Conservation (phyloP, 306 rosid species). For the Begonia loranthoides region DNA sequence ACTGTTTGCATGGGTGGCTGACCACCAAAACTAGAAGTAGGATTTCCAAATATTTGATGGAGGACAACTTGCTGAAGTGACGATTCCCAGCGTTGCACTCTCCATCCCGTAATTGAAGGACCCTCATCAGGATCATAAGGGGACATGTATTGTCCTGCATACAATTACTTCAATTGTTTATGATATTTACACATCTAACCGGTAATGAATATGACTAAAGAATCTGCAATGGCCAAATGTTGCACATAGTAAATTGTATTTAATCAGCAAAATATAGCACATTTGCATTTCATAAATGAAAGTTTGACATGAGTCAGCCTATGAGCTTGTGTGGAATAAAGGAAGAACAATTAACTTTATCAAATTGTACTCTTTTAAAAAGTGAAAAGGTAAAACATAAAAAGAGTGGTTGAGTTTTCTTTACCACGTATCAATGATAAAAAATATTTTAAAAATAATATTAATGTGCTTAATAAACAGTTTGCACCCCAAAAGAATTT, state of each 20-base stretch:
- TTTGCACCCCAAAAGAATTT: no score
- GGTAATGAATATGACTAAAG: background rate
- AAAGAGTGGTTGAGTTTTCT: no score
- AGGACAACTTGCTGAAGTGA: slow-evolving; percentile 88
- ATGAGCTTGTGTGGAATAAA: no score
- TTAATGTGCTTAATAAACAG: no score
- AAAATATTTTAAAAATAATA: no score
- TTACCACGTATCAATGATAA: no score
- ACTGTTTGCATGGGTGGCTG: slow-evolving; percentile 98
- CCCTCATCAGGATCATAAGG: slow-evolving; percentile 99
- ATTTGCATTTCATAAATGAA: background rate
- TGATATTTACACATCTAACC: background rate
- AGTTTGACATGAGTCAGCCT: background rate
- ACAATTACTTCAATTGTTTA: slow-evolving; percentile 5
- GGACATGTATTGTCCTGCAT: slow-evolving; percentile 96
- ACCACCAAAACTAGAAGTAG: slow-evolving; percentile 89
- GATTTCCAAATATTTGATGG: slow-evolving; percentile 94
- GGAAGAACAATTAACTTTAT: no score
- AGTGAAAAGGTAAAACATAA: no score
- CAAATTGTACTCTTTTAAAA: no score
- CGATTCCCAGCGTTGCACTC: slow-evolving; percentile 99
- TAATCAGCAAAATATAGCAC: background rate
- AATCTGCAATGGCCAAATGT: background rate
- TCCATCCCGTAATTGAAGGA: slow-evolving; percentile 96
- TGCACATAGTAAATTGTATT: background rate